Base-by-base conservation (phyloP, 768 basidiomycete species). In the Pisolithus sp. region DNA sequence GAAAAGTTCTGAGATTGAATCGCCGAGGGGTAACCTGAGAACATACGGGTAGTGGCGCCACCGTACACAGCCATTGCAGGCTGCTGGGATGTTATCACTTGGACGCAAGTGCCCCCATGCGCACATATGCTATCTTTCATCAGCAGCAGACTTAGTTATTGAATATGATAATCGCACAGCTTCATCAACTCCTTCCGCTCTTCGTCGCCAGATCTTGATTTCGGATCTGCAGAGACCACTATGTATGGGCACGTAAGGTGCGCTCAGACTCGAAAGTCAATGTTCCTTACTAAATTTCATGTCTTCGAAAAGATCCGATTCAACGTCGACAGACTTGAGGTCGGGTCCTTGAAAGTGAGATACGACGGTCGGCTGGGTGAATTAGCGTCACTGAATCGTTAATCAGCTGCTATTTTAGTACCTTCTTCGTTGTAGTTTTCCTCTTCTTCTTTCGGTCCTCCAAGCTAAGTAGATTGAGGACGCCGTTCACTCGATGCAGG, bases 201-300 rank as follows among this genome's bases (percentile, higher is more conserved):
- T 48, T 83, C 70, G 24, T 82, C 80, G 7, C 79, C 80, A 1
- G 76, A 83, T 57, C 69, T 76, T 20, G 79, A 89, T 65, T 81
- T 85, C 0, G 86, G 85, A 64, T 90, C 85, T 4, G 86, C 81
- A 55, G 82, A 76, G 4, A 91, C 83, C 65, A 88, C 89, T 91
- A 51, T n/a, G 7, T 23, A 36, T 4, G 13, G 30, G 34, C 20
- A 10, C 17, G 30, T 59, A 30, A 54, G 20, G 26, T 31, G 10
- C n/a, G 9, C 2, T 13, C 18, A 37, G 23, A 52, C 18, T 17
- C 17, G 37, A 4, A 37, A 5, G 40, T 7, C 17, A 36, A 13
- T 4, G 23, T 7, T 28, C 73, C 86, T 61, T 48, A 94, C 94
- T 83, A 62, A 97, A 95, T 49, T 76, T 87, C 70, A 85, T 75